phyloP scores from a whole-genome alignment of 192 early-diverging fungal species.

The Haplosporangium gracile region DNA sequence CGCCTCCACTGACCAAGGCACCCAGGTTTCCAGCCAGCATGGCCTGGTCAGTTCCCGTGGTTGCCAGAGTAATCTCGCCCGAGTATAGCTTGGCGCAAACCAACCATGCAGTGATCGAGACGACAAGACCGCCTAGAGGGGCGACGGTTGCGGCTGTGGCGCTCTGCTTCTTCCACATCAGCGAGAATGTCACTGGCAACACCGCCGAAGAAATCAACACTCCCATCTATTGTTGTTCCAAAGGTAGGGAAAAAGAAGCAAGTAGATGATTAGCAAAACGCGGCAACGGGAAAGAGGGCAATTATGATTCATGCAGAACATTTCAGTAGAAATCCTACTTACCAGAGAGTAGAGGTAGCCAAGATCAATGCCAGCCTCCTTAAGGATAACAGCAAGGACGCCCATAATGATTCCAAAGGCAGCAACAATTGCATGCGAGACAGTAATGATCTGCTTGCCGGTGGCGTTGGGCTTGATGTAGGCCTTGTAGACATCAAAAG shows the following conservation, averaged over 20 bases:
- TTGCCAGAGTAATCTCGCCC: conserved; percentile 67
- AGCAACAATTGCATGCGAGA: conserved; percentile 66
- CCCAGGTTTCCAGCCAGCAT: conserved; percentile 83
- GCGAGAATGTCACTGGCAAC: conserved; percentile 72
- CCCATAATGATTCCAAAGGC: conserved; percentile 82
- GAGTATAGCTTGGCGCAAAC: conserved; percentile 63
- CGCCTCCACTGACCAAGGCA: conserved; percentile 45
- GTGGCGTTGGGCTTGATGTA: conserved; percentile 78
- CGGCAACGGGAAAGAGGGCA: neutral
- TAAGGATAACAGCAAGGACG: conserved; percentile 69
- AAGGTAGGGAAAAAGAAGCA: no score
- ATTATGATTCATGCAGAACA: neutral
- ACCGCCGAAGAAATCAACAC: conserved; percentile 75
- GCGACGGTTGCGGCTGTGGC: conserved; percentile 64
- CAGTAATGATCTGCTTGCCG: conserved; percentile 69
- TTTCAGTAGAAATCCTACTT: neutral
- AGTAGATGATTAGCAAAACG: neutral
- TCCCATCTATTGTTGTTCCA: conserved; percentile 66
- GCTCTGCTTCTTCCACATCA: conserved; percentile 77
- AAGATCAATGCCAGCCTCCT: conserved; percentile 72
- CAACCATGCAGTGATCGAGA: conserved; percentile 73
- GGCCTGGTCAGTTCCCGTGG: conserved; percentile 76
- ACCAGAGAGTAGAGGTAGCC: conserved; percentile 74
- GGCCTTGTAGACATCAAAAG: conserved; percentile 79
- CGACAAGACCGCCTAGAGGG: conserved; percentile 64